Conservation (phyloP, 2,329 filamentous ascomycete genomes). For the Emmonsiellopsis sp. region DNA sequence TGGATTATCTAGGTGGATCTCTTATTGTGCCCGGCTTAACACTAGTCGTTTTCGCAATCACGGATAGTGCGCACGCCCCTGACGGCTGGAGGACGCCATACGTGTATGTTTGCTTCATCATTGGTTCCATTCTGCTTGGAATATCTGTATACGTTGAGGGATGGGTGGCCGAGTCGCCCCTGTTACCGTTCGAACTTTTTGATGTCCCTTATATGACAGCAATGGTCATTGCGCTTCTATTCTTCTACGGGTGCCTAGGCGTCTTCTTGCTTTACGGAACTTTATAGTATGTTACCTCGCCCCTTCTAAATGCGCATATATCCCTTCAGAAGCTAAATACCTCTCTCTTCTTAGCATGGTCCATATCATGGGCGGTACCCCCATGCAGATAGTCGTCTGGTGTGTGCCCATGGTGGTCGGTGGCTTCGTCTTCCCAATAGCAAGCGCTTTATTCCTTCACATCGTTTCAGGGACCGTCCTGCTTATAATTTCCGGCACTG, state of each 20-base stretch:
- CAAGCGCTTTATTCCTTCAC: conserved; percentile 59
- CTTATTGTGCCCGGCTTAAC: conserved; percentile 57
- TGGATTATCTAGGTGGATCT: conserved; percentile 59
- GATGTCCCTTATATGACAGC: conserved; percentile 58
- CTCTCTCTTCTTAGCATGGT: conserved; percentile 41
- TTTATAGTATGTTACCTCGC: conserved; percentile 45
- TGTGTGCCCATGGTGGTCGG: conserved; percentile 58
- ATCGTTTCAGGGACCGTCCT: conserved; percentile 53
- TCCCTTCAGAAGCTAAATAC: not conserved
- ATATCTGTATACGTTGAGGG: conserved; percentile 61
- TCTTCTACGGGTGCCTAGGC: conserved; percentile 59
- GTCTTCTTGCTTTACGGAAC: conserved; percentile 62
- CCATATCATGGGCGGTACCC: conserved; percentile 48
- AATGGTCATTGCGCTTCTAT: conserved; percentile 51
- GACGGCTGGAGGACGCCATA: conserved; percentile 65
- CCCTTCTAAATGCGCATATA: not conserved
- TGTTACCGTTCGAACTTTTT: conserved; percentile 64
- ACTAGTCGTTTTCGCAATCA: conserved; percentile 65
- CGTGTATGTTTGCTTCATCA: conserved; percentile 54
- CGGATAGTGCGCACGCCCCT: conserved; percentile 59
- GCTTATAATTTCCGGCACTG: conserved; percentile 51
- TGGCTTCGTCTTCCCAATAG: conserved; percentile 54
- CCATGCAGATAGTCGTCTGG: conserved; percentile 59
- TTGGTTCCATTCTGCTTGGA: conserved; percentile 52
- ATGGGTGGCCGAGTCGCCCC: conserved; percentile 56